Evolutionary conservation across 345 rosid genomes (phyloP).

Genomic region (Sonneratia caseolaris): DNA sequence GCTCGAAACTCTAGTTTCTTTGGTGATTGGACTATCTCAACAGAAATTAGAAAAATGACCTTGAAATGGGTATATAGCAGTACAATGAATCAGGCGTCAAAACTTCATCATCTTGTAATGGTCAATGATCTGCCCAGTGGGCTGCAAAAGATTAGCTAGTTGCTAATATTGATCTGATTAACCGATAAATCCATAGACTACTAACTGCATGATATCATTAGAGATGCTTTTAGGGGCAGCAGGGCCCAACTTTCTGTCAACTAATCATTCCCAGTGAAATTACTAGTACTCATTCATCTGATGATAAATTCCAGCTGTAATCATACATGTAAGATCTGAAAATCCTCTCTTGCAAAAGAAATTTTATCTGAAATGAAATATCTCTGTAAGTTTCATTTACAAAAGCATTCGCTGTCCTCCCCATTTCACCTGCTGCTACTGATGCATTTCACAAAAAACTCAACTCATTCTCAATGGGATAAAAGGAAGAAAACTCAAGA

Average conservation of each 20-base stretch:
- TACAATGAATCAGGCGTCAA: too few species aligned
- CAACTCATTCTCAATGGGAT: neutral
- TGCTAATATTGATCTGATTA: neutral
- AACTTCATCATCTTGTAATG: neutral
- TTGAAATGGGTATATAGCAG: too few species aligned
- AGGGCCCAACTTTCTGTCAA: neutral
- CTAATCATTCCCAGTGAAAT: neutral
- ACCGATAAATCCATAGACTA: neutral
- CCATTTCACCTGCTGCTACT: neutral
- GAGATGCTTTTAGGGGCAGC: slow-evolving; percentile 2
- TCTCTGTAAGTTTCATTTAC: neutral
- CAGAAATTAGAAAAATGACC: too few species aligned
- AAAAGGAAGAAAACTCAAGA: neutral
- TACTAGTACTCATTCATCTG: neutral
- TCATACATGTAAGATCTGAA: neutral
- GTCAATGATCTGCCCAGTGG: neutral
- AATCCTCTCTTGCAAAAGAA: neutral
- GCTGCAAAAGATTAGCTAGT: neutral
- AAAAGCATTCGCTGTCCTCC: neutral
- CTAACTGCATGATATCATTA: neutral
- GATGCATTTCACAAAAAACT: neutral
- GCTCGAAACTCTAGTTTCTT: neutral
- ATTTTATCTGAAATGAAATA: neutral
- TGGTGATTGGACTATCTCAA: neutral
- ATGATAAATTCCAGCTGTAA: neutral